These are phyloP conservation scores for Colletotrichum siamense DNA, from an alignment of 2,329 filamentous ascomycete species.

Conservation along the genomic window DNA sequence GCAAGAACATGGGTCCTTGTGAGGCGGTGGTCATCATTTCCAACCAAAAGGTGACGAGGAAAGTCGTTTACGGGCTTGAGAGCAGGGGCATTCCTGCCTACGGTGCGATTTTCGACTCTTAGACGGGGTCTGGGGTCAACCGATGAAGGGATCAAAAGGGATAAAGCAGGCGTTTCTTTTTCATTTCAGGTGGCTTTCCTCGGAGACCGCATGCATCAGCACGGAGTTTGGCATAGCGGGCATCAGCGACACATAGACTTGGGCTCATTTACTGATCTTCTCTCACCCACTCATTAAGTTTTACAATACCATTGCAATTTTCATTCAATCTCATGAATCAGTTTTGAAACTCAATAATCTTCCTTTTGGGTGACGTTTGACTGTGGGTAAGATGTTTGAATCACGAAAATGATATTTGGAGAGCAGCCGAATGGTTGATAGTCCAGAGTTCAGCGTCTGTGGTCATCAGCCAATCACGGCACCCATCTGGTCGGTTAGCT, in stretches of 20 bases:
- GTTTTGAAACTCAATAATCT: fast-evolving
- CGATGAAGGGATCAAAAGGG: neutral
- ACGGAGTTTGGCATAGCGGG: neutral
- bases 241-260: neutral
- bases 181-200: neutral
- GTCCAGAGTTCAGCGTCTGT: fast-evolving
- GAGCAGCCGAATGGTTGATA: fast-evolving
- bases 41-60: slow-evolving; percentile 70
- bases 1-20: slow-evolving; percentile 45
- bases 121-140: neutral
- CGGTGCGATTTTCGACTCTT: slow-evolving; percentile 75
- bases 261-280: neutral
- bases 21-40: slow-evolving; percentile 79
- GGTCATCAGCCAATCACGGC: neutral
- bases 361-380: fast-evolving
- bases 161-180: neutral
- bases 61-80: slow-evolving; percentile 74
- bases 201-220: neutral
- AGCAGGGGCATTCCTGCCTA: slow-evolving; percentile 69
- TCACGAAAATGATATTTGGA: neutral
- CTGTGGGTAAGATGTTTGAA: fast-evolving
- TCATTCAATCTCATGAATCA: neutral
- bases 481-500: slow-evolving; percentile 11
- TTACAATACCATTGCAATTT: neutral
- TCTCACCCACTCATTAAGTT: neutral